Percentiles rank a stretch among this genome's conserved stretches.
Evolutionary conservation across 768 basidiomycete genomes (phyloP).

Genomic region (Lactarius quietus): DNA sequence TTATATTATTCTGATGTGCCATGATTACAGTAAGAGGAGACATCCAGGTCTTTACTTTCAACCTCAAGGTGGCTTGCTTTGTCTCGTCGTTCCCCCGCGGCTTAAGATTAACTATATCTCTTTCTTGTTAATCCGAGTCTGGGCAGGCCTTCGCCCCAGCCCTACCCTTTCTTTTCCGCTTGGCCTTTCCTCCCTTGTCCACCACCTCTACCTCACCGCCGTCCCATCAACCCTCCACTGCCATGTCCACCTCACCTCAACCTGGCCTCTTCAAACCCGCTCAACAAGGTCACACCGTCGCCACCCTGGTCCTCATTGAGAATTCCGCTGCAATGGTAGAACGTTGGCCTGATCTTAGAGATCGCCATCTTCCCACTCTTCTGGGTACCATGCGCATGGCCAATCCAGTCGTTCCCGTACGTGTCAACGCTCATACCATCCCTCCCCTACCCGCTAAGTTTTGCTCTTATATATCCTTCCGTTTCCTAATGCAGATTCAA

Average conservation of each 20-base stretch:
- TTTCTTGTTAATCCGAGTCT: background rate
- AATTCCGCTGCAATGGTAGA: conserved; percentile 24
- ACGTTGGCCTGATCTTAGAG: conserved; percentile 28
- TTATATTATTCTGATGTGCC: conserved; percentile 24
- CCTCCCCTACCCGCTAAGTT: background rate
- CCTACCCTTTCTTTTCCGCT: conserved; percentile 16
- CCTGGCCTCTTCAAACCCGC: conserved; percentile 24
- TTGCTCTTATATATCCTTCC: background rate
- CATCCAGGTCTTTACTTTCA: conserved; percentile 16
- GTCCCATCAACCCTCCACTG: background rate
- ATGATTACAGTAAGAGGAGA: conserved; percentile 13
- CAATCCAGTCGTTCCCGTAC: conserved; percentile 26
- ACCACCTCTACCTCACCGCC: conserved; percentile 5
- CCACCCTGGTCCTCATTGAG: conserved; percentile 27
- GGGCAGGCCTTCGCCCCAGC: conserved; percentile 17
- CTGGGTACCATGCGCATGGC: conserved; percentile 26
- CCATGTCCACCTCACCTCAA: conserved; percentile 19
- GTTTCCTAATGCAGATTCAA: conserved; percentile 19
- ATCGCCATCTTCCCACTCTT: conserved; percentile 27
- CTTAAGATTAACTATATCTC: conserved; percentile 8
- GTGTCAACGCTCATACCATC: background rate
- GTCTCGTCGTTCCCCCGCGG: conserved; percentile 19
- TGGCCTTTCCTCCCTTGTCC: background rate
- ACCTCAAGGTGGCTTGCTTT: conserved; percentile 11
- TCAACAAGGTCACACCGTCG: conserved; percentile 21